Evolutionary conservation across 2,329 filamentous ascomycete species (phyloP).

Genomic region (Fusarium fujikuroi): DNA sequence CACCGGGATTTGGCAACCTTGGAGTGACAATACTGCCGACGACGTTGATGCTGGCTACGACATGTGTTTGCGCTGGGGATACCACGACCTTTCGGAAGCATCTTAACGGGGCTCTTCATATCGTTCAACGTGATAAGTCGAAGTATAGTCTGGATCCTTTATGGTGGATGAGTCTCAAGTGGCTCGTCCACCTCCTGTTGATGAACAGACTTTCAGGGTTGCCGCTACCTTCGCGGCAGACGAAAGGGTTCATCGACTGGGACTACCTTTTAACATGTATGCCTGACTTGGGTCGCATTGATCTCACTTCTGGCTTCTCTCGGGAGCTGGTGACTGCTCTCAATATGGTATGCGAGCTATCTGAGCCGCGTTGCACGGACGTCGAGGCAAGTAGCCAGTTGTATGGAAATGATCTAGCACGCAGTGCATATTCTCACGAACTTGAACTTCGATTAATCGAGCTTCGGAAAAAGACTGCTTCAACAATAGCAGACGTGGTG

Average conservation of each 20-base stretch:
- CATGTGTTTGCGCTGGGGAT: constrained; percentile 8
- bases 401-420: rapidly evolving
- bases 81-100: constrained; percentile 5
- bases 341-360: not conserved
- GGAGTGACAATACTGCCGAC: not conserved
- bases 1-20: not conserved
- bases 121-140: not conserved
- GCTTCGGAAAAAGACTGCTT: not conserved
- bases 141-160: not conserved
- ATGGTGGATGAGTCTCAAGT: constrained; percentile 11
- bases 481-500: not conserved
- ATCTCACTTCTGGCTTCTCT: constrained; percentile 6
- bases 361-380: not conserved
- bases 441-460: not conserved
- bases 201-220: constrained; percentile 11
- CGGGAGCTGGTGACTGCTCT: not conserved
- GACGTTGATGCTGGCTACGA: constrained; percentile 14
- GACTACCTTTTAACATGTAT: not conserved
- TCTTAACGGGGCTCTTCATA: constrained; percentile 1
- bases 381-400: not conserved
- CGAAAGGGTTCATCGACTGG: not conserved
- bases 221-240: not conserved
- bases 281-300: constrained; percentile 7
- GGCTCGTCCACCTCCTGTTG: constrained; percentile 9
- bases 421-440: not conserved